Conservation (phyloP, 2,329 filamentous ascomycete genomes). For the Pseudogymnoascus sp. region DNA sequence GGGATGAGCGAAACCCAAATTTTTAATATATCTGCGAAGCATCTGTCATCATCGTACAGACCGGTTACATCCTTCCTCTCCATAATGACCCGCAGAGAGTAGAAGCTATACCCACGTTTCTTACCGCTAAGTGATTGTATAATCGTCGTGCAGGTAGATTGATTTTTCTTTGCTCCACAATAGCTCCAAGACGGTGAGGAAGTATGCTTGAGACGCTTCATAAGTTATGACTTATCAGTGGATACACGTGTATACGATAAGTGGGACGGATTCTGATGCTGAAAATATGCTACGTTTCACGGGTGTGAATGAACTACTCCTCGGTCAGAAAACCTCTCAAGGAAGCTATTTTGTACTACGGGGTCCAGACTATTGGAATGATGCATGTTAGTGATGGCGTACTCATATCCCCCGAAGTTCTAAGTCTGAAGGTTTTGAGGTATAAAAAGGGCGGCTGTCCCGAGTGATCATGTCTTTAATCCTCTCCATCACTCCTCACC, state of each 20-base stretch:
- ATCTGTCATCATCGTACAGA: not conserved
- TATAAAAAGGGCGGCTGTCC: not conserved
- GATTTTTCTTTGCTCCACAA: not conserved
- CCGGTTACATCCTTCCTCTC: not conserved
- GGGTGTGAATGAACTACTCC: not conserved
- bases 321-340: not conserved
- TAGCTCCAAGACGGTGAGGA: not conserved
- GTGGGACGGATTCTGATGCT: not conserved
- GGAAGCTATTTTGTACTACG: not conserved
- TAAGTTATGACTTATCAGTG: constrained; percentile 4
- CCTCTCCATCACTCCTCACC: not conserved
- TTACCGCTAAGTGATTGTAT: not conserved
- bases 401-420: not conserved
- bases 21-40: not conserved
- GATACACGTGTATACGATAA: not conserved
- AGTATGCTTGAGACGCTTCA: not conserved
- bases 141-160: not conserved
- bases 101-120: not conserved
- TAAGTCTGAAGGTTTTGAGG: not conserved
- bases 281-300: not conserved
- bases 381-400: not conserved
- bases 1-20: not conserved
- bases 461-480: not conserved
- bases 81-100: not conserved
- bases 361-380: not conserved